A percentile compares a stretch with the other conserved stretches of the same genome.
Evolutionary conservation across 345 rosid species (phyloP).

Genomic region (Syzygium grande): DNA sequence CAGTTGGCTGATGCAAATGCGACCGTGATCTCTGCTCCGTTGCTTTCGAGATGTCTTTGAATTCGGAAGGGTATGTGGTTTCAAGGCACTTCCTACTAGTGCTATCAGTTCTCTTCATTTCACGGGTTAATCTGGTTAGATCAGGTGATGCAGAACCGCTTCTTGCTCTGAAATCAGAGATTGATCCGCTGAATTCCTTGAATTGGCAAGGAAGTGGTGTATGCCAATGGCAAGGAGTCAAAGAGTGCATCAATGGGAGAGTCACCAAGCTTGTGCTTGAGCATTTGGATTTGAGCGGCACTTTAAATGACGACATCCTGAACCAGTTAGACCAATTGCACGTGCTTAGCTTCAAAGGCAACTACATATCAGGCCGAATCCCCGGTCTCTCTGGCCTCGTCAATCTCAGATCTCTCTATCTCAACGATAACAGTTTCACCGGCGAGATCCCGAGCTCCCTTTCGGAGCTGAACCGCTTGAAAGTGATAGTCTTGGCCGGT

Average conservation of each 20-base stretch:
- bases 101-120: constrained; percentile 16
- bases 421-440: constrained; percentile 44
- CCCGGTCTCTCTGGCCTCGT: constrained; percentile 63
- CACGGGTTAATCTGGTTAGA: constrained; percentile 14
- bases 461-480: constrained; percentile 38
- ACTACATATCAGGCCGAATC: constrained; percentile 63
- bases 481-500: constrained; percentile 36
- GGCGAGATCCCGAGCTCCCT: constrained; percentile 59
- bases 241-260: constrained; percentile 62
- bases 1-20: neutral
- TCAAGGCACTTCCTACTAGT: neutral
- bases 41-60: neutral
- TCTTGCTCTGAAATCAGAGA: constrained; percentile 49
- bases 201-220: constrained; percentile 37
- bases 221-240: constrained; percentile 76
- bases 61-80: neutral
- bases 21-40: neutral
- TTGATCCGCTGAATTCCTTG: constrained; percentile 52
- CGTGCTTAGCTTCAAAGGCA: constrained; percentile 52
- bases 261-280: constrained; percentile 84
- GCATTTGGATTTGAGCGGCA: constrained; percentile 52
- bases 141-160: constrained; percentile 62
- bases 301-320: constrained; percentile 40
- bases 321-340: constrained; percentile 78
- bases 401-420: constrained; percentile 52